phyloP scores from a whole-genome alignment of 495 filamentous ascomycete genomes.

The Xylaria longipes region DNA sequence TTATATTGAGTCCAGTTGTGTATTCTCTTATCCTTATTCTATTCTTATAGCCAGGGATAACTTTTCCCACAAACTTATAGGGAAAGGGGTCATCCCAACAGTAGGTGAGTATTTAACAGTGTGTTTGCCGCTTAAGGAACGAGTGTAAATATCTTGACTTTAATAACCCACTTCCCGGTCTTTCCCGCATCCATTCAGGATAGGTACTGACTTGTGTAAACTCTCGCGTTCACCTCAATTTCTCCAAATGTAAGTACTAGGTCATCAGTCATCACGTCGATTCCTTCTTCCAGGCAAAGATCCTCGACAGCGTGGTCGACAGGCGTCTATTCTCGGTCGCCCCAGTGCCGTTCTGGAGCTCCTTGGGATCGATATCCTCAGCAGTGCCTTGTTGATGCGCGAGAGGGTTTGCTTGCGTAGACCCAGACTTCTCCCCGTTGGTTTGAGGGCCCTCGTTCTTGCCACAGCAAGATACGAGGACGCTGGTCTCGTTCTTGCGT shows the following conservation, averaged over 20 bases:
- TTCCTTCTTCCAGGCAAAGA: slow-evolving; percentile 40
- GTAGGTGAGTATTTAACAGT: not conserved
- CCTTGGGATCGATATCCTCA: slow-evolving; percentile 38
- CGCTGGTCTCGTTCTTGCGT: slow-evolving; percentile 58
- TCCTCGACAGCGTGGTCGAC: slow-evolving; percentile 34
- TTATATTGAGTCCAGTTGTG: not conserved
- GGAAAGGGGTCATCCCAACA: not conserved
- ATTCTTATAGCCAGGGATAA: not conserved
- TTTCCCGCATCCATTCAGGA: not conserved
- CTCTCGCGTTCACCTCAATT: not conserved
- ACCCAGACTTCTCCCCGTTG: slow-evolving; percentile 21
- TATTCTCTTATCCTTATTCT: not conserved
- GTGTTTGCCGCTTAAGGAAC: not conserved
- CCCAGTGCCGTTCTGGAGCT: slow-evolving; percentile 5
- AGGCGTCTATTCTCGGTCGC: slow-evolving; percentile 32
- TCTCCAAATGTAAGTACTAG: not conserved
- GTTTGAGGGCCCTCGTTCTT: slow-evolving; percentile 7
- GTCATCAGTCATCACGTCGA: not conserved
- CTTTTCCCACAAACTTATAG: not conserved
- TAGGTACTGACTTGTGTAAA: not conserved
- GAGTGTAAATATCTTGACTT: not conserved
- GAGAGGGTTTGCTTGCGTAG: slow-evolving; percentile 35
- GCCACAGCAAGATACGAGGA: slow-evolving; percentile 48
- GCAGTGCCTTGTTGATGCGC: slow-evolving; percentile 42
- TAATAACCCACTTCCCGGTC: not conserved